Conservation (phyloP, 2,329 filamentous ascomycete genomes). For the Botrytis hyacinthi region DNA sequence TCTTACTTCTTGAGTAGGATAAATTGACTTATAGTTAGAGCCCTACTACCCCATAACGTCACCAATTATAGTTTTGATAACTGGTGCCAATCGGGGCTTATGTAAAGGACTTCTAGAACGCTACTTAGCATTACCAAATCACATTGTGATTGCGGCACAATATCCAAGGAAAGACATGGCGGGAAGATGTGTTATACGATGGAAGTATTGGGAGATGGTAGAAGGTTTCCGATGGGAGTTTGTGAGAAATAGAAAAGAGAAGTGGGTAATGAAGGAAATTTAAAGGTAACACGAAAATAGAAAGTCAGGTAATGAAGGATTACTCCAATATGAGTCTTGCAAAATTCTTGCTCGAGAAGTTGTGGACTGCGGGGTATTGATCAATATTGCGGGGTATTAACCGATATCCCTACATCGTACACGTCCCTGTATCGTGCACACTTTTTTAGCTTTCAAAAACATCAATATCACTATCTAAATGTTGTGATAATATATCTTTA, state of each 20-base stretch:
- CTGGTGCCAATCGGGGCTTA: not conserved
- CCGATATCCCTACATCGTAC: too few species aligned
- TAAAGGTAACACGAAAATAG: not conserved
- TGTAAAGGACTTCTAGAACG: not conserved
- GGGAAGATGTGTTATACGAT: not conserved
- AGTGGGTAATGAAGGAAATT: not conserved
- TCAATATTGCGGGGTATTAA: not conserved
- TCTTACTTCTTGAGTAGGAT: not conserved
- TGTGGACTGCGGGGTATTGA: not conserved
- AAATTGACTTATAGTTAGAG: not conserved
- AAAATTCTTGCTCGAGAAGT: too few species aligned
- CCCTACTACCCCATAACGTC: not conserved
- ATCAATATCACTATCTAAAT: too few species aligned
- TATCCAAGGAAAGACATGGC: not conserved
- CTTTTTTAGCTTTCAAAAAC: too few species aligned
- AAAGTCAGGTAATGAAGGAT: not conserved
- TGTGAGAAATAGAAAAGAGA: not conserved
- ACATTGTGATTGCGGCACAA: slow-evolving; percentile 42
- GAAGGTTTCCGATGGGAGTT: not conserved
- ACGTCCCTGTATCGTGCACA: too few species aligned
- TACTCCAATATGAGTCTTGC: not conserved
- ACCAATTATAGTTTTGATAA: not conserved
- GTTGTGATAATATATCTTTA: too few species aligned
- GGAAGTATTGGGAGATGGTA: not conserved
- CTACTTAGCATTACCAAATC: slow-evolving; percentile 34